These are phyloP conservation scores for Stemphylium lycopersici DNA, from an alignment of 2,329 filamentous ascomycete genomes.

Conservation along the genomic window DNA sequence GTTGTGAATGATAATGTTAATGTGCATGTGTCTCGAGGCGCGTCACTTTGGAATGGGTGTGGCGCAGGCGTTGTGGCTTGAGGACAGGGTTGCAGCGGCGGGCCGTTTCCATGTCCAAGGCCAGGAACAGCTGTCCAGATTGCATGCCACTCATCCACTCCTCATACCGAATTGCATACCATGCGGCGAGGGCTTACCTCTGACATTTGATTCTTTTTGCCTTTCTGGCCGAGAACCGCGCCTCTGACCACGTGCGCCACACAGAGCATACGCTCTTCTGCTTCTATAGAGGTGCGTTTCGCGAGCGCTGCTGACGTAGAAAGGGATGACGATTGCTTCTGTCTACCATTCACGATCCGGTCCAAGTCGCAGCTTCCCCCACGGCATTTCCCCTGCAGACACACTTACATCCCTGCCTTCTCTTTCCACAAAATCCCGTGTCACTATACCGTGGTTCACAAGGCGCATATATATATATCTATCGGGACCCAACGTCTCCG, in stretches of 20 bases:
- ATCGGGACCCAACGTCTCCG: constrained; percentile 2
- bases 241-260: constrained; percentile 9
- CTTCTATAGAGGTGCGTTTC: constrained; percentile 46
- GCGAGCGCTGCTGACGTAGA: constrained; percentile 18
- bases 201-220: constrained; percentile 26
- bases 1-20: constrained; percentile 2
- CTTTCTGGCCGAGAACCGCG: constrained; percentile 11
- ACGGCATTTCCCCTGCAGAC: not conserved
- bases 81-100: constrained; percentile 14
- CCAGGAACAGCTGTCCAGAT: constrained; percentile 41
- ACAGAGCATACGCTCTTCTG: constrained; percentile 23
- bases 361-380: constrained; percentile 4
- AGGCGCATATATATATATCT: constrained; percentile 3
- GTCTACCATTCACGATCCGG: constrained; percentile 7
- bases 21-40: constrained; percentile 5
- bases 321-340: constrained; percentile 30
- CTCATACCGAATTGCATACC: constrained; percentile 15
- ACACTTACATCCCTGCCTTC: not conserved
- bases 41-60: constrained; percentile 7
- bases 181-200: constrained; percentile 32
- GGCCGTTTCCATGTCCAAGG: constrained; percentile 13
- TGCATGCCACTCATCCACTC: constrained; percentile 7
- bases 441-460: constrained; percentile 2
- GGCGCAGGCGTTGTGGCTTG: constrained; percentile 14
- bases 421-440: not conserved